These are phyloP conservation scores for Kwoniella heveanensis DNA, from an alignment of 768 basidiomycete species.

Conservation along the genomic window DNA sequence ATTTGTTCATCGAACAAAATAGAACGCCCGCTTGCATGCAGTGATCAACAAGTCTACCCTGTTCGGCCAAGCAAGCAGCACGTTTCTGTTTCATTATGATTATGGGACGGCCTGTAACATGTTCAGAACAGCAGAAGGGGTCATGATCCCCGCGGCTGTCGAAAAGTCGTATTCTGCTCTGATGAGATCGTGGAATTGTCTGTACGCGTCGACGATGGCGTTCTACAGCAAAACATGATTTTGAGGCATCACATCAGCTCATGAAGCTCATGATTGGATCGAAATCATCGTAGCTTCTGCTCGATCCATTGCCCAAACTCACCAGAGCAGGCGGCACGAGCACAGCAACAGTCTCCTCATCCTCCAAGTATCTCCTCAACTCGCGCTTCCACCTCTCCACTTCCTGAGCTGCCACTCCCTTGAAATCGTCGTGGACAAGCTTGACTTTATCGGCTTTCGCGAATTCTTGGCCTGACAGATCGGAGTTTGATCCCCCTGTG, in stretches of 20 bases:
- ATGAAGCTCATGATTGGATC: too few species aligned
- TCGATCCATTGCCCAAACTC: constrained; percentile 22
- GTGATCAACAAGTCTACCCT: too few species aligned
- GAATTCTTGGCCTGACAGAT: constrained; percentile 59
- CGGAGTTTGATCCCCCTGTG: constrained; percentile 34
- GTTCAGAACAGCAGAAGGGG: constrained; percentile 41
- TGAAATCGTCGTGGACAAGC: constrained; percentile 63
- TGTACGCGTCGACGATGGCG: constrained; percentile 73
- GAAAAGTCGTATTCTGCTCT: constrained; percentile 59
- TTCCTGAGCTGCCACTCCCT: constrained; percentile 59
- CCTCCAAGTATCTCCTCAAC: constrained; percentile 76
- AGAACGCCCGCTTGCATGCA: too few species aligned
- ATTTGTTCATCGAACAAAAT: too few species aligned
- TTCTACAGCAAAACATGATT: constrained; percentile 58
- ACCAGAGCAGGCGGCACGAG: constrained; percentile 69
- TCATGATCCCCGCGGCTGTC: constrained; percentile 46
- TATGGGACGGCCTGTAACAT: constrained; percentile 18
- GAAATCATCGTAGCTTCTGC: too few species aligned
- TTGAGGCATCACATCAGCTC: too few species aligned
- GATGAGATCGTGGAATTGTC: constrained; percentile 69
- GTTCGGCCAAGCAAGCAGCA: too few species aligned
- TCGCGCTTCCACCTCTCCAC: constrained; percentile 61
- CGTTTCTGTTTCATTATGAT: too few species aligned
- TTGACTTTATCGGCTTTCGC: constrained; percentile 62
- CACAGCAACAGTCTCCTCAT: constrained; percentile 74